Conservation (phyloP, 345 rosid genomes). For the Eucalyptus decipiens region DNA sequence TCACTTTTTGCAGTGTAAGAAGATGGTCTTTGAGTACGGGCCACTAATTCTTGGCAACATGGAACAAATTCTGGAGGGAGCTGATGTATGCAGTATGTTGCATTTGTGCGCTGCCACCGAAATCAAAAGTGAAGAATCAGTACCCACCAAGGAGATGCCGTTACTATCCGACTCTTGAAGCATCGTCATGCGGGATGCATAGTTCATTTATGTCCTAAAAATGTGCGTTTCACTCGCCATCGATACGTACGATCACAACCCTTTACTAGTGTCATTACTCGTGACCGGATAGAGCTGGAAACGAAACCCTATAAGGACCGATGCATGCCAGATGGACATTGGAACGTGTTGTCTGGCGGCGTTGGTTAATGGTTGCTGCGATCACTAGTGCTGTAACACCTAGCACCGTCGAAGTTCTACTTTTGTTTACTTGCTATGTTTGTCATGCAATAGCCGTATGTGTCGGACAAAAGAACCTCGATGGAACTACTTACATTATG, state of each 20-base stretch:
- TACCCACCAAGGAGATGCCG: neutral
- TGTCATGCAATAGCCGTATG: neutral
- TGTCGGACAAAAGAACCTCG: neutral
- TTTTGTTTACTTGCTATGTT: neutral
- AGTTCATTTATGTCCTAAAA: neutral
- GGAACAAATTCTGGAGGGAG: slow-evolving; percentile 65
- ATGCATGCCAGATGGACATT: neutral
- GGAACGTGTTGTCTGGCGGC: neutral
- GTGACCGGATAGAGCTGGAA: neutral
- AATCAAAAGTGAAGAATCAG: neutral
- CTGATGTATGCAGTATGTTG: slow-evolving; percentile 52
- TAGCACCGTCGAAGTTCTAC: neutral
- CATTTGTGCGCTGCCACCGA: slow-evolving; percentile 28
- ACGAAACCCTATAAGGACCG: neutral
- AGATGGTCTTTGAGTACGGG: slow-evolving; percentile 78
- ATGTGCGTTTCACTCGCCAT: neutral
- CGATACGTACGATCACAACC: neutral
- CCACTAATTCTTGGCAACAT: slow-evolving; percentile 58
- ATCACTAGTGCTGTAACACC: neutral
- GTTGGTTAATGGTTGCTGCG: neutral
- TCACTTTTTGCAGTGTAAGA: slow-evolving; percentile 58
- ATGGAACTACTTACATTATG: neutral
- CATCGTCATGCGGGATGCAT: neutral
- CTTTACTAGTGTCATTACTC: neutral
- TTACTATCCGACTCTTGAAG: slow-evolving; percentile 23